Conservation (phyloP, 164 flowering plant genomes). For the Vitis rupestris region DNA sequence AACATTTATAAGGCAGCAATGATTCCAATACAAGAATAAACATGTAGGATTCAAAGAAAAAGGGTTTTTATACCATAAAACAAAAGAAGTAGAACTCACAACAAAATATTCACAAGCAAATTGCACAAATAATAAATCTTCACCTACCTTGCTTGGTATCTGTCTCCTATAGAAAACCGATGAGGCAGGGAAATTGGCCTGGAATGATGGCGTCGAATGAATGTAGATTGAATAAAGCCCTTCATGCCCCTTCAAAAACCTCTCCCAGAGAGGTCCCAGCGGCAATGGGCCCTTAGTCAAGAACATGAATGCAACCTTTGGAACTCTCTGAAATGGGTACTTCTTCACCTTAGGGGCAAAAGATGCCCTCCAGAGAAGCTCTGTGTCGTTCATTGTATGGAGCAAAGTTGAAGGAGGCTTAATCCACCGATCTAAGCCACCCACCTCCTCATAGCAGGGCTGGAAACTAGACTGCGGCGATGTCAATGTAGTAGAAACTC, state of each 20-base stretch:
- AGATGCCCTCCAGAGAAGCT: conserved; percentile 58
- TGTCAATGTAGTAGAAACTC: conserved; percentile 19
- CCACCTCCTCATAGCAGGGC: conserved; percentile 27
- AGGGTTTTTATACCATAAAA: background rate
- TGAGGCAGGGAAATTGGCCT: conserved; percentile 23
- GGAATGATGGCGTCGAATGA: conserved; percentile 49
- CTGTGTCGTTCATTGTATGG: conserved; percentile 51
- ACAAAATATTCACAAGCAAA: too few species aligned
- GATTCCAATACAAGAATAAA: too few species aligned
- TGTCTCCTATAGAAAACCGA: conserved; percentile 50
- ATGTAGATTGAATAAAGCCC: conserved; percentile 49
- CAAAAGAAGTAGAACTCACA: background rate
- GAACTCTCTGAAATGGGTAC: conserved; percentile 47
- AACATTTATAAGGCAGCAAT: too few species aligned
- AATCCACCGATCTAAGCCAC: conserved; percentile 37
- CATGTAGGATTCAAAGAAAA: too few species aligned
- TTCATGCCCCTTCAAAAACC: conserved; percentile 54
- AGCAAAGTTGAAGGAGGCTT: conserved; percentile 37
- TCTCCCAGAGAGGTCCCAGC: conserved; percentile 64
- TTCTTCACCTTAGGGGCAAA: conserved; percentile 32
- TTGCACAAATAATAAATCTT: background rate
- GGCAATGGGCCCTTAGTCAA: conserved; percentile 54
- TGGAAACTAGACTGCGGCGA: conserved; percentile 20
- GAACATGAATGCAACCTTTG: conserved; percentile 70
- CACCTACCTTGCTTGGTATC: conserved; percentile 59